A percentile compares a stretch with the other conserved stretches of the same genome.
Evolutionary conservation across 192 early-diverging fungal species (phyloP).

Genomic region (Diversispora epigaea): DNA sequence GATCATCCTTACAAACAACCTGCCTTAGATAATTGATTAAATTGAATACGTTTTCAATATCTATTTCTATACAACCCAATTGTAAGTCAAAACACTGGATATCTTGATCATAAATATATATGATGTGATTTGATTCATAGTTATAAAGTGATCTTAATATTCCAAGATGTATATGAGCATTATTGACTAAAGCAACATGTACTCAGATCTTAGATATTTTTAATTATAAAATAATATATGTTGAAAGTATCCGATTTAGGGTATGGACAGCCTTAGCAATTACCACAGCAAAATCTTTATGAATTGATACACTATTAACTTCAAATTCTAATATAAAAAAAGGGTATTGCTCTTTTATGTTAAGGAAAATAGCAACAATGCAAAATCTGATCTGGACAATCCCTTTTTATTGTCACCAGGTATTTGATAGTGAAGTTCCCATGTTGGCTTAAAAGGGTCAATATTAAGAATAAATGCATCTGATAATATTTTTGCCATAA

Average conservation of each 20-base stretch:
- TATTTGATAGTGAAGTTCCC: background rate
- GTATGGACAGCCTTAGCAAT: background rate
- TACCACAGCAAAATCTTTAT: constrained; percentile 21
- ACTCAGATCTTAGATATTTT: constrained; percentile 5
- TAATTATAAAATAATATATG: background rate
- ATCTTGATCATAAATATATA: constrained; percentile 24
- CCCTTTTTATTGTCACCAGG: constrained; percentile 16
- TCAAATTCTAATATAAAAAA: constrained; percentile 22
- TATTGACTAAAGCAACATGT: constrained; percentile 9
- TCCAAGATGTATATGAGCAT: constrained; percentile 11
- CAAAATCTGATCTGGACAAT: constrained; percentile 13
- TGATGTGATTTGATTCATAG: background rate
- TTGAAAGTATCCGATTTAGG: constrained; percentile 1
- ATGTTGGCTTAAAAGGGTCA: background rate
- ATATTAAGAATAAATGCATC: background rate
- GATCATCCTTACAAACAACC: constrained; percentile 10
- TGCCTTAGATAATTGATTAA: constrained; percentile 10
- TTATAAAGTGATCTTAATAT: constrained; percentile 9
- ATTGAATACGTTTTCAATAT: constrained; percentile 14
- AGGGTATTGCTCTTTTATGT: background rate
- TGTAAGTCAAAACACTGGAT: constrained; percentile 1
- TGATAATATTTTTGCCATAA: background rate
- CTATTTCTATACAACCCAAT: background rate
- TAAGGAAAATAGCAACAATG: background rate
- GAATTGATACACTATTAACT: constrained; percentile 4